Evolutionary conservation across 2,329 filamentous ascomycete genomes (phyloP), one percentile per base, ranked within the genome.

Genomic region (Colletotrichum sp.): DNA sequence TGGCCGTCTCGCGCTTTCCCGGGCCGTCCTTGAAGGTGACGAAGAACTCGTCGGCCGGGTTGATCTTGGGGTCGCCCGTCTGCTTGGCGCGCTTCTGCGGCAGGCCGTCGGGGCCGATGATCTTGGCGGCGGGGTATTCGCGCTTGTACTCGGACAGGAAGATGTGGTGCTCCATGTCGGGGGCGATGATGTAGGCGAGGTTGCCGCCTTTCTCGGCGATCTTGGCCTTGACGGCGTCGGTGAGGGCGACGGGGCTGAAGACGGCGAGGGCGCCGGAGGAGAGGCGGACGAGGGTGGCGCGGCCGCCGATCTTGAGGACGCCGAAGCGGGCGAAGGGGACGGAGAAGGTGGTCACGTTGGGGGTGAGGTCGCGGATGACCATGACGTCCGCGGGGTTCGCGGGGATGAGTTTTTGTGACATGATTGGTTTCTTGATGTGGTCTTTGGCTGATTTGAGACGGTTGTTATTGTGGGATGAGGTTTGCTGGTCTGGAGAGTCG

Each of bases 91-190:
- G 93, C 87, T 98, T 98, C 85, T 96, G 95, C 27, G 92, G 92
- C 2, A 99, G 91, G 0, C 95, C 95, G 80, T 96, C 93, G 2
- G 95, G 94, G 2, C 93, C 96, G 80, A 98, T 91, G 64, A 99
- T 89, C 80, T 93, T 93, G 36, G 96, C 96, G 57, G 90, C 84
- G 0, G 96, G 96, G 83, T 92, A 98, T 30, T 92, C 94, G 65
- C 90, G 87, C 80, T 94, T 92, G 96, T 97, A 99, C 65, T 95
- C 89, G 0, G 94, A 93, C 70, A 99, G 84, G 87, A 97, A 98
- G 83, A 99, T 95, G 89, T 99, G 97, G 85, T 99, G 97, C 87
- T 99, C 96, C 68, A 95, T 90, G 84, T 99, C 97, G 2, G 94
- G 92, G 1, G 97, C 96, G 30, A 96, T 89, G 79, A 99, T 93